Percentiles rank a stretch among this genome's conserved stretches.
These are phyloP conservation scores for Geranium rotundifolium DNA, from an alignment of 345 rosid genomes.

Conservation along the genomic window DNA sequence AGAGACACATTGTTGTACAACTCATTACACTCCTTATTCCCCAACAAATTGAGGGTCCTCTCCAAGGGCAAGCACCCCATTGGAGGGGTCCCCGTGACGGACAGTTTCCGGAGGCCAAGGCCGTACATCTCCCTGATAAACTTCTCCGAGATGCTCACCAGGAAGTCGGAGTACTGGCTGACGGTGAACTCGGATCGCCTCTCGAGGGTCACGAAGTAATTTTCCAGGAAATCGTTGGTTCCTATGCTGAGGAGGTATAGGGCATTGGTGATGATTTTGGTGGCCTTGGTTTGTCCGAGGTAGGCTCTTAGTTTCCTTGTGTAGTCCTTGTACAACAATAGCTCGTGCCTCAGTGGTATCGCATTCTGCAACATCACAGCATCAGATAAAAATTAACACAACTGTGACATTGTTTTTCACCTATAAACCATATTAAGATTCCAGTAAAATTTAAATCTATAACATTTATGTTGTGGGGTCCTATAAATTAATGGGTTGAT, in stretches of 20 bases:
- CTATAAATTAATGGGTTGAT: too few relatives aligned
- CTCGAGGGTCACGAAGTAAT: conserved; percentile 28
- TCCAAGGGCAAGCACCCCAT: conserved; percentile 55
- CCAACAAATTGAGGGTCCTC: conserved; percentile 24
- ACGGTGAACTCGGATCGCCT: conserved; percentile 20
- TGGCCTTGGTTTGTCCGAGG: conserved; percentile 19
- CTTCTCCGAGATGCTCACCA: conserved; percentile 20
- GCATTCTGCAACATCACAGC: conserved; percentile 25
- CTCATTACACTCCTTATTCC: conserved; percentile 13
- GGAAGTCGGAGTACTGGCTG: conserved; percentile 22
- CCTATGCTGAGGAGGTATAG: conserved; percentile 38
- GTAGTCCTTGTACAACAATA: conserved; percentile 32
- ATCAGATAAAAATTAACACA: background rate
- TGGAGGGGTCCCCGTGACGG: conserved; percentile 38
- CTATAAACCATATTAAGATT: too few relatives aligned
- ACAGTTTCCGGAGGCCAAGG: conserved; percentile 31
- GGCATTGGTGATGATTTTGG: conserved; percentile 12
- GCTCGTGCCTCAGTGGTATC: conserved; percentile 36
- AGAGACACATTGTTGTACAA: conserved; percentile 26
- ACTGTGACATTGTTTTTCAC: too few relatives aligned
- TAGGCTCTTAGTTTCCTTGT: conserved; percentile 21
- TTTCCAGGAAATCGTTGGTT: conserved; percentile 48
- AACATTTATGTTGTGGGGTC: too few relatives aligned
- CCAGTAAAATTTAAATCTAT: too few relatives aligned
- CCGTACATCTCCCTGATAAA: conserved; percentile 23